phyloP scores from a whole-genome alignment of 805 yeast species.

The Candida pseudofarinosa region DNA sequence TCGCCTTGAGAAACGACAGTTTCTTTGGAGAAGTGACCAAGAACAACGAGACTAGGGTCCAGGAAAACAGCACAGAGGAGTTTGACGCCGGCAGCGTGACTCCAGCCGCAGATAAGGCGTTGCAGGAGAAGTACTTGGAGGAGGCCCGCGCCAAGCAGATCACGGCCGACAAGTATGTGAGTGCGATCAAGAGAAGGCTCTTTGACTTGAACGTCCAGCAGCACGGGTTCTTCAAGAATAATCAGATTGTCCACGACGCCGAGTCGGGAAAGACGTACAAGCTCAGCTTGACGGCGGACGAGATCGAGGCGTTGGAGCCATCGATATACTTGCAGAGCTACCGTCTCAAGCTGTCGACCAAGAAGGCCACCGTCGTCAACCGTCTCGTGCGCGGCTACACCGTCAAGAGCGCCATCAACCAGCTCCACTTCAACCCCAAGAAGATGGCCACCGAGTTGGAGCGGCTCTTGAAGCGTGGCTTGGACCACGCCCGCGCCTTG shows the following conservation, averaged over 20 bases:
- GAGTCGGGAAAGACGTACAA: conserved; percentile 47
- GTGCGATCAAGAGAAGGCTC: conserved; percentile 67
- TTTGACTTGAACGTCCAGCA: conserved; percentile 56
- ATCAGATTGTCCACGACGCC: conserved; percentile 41
- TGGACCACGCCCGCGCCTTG: conserved; percentile 61
- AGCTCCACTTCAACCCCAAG: conserved; percentile 83
- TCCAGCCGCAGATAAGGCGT: conserved; percentile 29
- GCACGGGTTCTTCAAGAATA: conserved; percentile 68
- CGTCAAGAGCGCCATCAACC: conserved; percentile 79
- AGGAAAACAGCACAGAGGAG: conserved; percentile 3
- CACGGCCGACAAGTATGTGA: conserved; percentile 51
- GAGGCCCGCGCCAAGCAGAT: conserved; percentile 43
- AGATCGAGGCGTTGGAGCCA: conserved; percentile 81
- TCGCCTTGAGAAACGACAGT: conserved; percentile 11
- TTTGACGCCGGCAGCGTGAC: conserved; percentile 14
- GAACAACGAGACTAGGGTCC: conserved; percentile 8
- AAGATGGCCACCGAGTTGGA: conserved; percentile 76
- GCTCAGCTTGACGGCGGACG: conserved; percentile 55
- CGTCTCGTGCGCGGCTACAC: conserved; percentile 71
- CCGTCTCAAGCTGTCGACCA: conserved; percentile 82
- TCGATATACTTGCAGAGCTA: conserved; percentile 76
- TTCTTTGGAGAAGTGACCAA: conserved; percentile 33
- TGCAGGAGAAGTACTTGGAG: conserved; percentile 49
- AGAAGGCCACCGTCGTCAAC: conserved; percentile 77
- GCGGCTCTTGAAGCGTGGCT: conserved; percentile 66